phyloP scores from a whole-genome alignment of 306 rosid genomes.

The Prunus armeniaca region DNA sequence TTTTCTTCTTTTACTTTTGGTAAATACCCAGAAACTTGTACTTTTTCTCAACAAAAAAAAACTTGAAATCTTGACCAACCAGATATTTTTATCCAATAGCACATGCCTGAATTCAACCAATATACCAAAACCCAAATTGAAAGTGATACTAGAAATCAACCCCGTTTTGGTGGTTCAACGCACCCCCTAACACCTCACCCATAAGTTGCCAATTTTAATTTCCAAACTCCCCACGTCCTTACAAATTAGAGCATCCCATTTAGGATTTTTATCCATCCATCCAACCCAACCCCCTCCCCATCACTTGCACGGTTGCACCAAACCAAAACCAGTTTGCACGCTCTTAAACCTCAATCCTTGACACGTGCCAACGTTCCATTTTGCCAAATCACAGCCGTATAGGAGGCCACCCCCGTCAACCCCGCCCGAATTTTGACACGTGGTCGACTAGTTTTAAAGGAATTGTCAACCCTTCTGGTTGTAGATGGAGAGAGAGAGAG shows the following conservation, averaged over 20 bases:
- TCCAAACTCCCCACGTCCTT: constrained; percentile 6
- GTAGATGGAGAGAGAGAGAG: constrained; percentile 19
- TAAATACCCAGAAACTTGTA: neutral
- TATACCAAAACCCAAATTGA: constrained; percentile 5
- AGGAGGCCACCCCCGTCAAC: constrained; percentile 18
- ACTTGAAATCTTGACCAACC: constrained; percentile 37
- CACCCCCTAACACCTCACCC: constrained; percentile 26
- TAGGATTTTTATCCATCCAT: constrained; percentile 21
- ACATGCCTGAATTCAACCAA: constrained; percentile 22
- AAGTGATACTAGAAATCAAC: constrained; percentile 40
- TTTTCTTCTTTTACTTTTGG: neutral
- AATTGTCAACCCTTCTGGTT: constrained; percentile 41
- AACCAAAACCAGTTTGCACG: constrained; percentile 24
- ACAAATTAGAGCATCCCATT: constrained; percentile 40
- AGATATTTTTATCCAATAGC: neutral
- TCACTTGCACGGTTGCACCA: constrained; percentile 8
- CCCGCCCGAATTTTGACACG: constrained; percentile 49
- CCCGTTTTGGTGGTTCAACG: constrained; percentile 59
- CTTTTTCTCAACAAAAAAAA: neutral
- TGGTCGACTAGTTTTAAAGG: constrained; percentile 31
- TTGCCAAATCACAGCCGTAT: constrained; percentile 19
- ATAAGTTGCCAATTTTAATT: neutral
- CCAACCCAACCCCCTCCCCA: constrained; percentile 35
- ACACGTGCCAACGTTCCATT: constrained; percentile 35
- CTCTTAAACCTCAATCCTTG: constrained; percentile 15